Base-by-base conservation (phyloP, 1,284 basidiomycete species). In the Pulchroboletus neoregius region DNA sequence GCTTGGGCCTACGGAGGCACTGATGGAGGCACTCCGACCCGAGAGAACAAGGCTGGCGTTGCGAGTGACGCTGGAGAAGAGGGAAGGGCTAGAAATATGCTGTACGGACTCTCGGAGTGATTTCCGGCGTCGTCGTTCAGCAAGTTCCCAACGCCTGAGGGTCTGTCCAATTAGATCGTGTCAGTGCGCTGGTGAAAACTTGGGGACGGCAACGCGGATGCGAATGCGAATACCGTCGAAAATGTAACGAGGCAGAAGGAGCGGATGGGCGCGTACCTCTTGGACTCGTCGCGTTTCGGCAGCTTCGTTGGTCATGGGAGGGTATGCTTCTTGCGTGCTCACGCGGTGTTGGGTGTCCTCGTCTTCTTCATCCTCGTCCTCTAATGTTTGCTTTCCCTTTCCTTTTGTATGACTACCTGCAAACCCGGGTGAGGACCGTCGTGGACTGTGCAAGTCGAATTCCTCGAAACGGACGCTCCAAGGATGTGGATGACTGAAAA, bases 81-180 rank as follows among this genome's bases (percentile, higher is more conserved):
- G 58, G 6, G 82, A 80, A 2, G 74, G 63, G 0, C 70, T 49
- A 8, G 61, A 50, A 55, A 53, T 30, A 48, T 50, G 41, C 0
- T 55, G 54, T 4, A 51, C 39, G 1, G 80, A 80, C 44, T 77
- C 79, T 40, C 84, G 75, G 4, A 73, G 76, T n/a, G 72, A 70
- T 64, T 78, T 84, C 66, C 84, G 76, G 50, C 84, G 75, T 56
- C 80, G 78, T 27, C 83, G 76, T 61, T 90, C 87, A 28, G 77
- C 77, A 36, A 78, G 65, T 54, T 90, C 87, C 87, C 86, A 89
- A 33, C 75, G 75, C 49, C 75, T 73, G 16, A 90, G 71, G 50
- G 79, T 90, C 87, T 90, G 53, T 46, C 35, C 13, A 22, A 41
- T 20, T 15, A 15, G 5, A 30, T n/a, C 9, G 38, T n/a, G n/a